phyloP scores from a whole-genome alignment of 345 rosid genomes.

The Acer negundo region DNA sequence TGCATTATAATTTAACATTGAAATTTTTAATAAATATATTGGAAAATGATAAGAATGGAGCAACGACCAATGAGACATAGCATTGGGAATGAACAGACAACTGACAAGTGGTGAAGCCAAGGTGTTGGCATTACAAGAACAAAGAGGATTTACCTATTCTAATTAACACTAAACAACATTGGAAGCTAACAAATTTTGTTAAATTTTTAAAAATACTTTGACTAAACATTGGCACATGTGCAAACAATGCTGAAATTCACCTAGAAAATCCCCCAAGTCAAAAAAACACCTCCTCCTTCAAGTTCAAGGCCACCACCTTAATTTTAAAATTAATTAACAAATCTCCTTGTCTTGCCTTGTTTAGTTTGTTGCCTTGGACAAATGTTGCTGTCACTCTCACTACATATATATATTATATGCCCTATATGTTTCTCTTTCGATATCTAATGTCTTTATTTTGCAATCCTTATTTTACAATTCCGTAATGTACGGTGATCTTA shows the following conservation, averaged over 20 bases:
- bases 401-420: neutral
- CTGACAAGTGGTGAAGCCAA: neutral
- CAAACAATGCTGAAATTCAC: neutral
- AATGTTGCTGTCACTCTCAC: neutral
- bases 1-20: neutral
- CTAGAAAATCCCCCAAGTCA: neutral
- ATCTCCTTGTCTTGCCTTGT: neutral
- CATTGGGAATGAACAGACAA: neutral
- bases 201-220: neutral
- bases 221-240: constrained; percentile 15
- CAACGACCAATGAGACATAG: neutral
- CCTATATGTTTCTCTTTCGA: constrained; percentile 9
- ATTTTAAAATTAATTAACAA: neutral
- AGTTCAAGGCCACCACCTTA: neutral
- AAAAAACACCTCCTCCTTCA: neutral
- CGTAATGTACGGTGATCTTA: too few species aligned
- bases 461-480: too few species aligned
- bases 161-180: neutral
- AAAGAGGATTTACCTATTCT: neutral
- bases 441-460: neutral
- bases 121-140: constrained; percentile 5
- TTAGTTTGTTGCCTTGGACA: neutral
- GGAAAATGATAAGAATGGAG: neutral
- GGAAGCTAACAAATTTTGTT: neutral
- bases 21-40: too few species aligned